Base-by-base conservation (phyloP, 108 stramenopile genomes). In the Pelagomonas calceolata region DNA sequence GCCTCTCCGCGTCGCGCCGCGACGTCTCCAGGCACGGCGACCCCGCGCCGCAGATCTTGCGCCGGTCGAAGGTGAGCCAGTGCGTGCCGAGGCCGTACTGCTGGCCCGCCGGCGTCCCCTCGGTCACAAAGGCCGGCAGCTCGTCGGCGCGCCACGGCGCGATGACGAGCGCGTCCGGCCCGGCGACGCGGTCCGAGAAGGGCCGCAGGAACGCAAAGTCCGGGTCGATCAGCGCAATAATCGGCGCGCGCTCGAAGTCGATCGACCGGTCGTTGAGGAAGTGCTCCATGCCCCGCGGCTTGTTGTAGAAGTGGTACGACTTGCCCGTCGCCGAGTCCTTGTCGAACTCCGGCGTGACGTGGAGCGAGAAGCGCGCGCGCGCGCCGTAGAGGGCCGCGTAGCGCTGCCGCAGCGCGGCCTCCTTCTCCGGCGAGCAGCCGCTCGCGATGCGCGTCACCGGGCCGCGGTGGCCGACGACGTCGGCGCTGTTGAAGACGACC, bases 401-500 rank as follows among this genome's bases (percentile, higher is more conserved):
- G 51, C 51, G 51, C 51, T 4, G 21, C 26, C 26, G 21, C 3
- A 60, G 51, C 32, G 7, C 14, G 5, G 0, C 21, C 51, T 73
- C 65, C 17, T 0, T 29, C 21, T 65, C 32, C 72, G 73, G 68
- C 34, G 33, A 70, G 46, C 71, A 73, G 30, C 70, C 65, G 30
- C 73, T 70, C 26, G 80, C 81, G 36, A 81, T 79, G 65, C 80
- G 75, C 34, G 81, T 81, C 34, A 81, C 64, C 9, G 75, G 76
- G 29, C 81, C 81, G 35, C 31, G 21, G 31, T 81, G 81, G 36
- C 76, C 70, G 34, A 75, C 77, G 45, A 44, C 37, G 30, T 35
- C 12, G 34, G 79, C 81, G 32, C 63, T 64, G 37, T 70, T 73
- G 34, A 81, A 81, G 18, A 81, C 68, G 5, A 80, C 35, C 33